Evolutionary conservation across 75 land plant genomes (phyloP).

Genomic region (Pinus albicaulis): DNA sequence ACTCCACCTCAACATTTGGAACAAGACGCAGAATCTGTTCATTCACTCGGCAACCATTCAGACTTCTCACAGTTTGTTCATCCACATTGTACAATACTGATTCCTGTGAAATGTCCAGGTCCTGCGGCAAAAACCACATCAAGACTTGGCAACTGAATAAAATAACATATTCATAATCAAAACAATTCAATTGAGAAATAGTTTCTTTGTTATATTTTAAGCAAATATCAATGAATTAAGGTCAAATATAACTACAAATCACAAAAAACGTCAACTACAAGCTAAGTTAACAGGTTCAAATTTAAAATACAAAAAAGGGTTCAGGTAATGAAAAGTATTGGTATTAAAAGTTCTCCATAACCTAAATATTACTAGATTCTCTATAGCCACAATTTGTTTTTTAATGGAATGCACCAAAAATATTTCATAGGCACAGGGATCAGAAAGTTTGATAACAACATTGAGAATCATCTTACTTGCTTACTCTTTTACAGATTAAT

Average conservation of each 20-base stretch:
- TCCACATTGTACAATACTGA: conserved; percentile 79
- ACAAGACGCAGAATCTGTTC: conserved; percentile 94
- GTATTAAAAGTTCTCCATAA: too few relatives aligned
- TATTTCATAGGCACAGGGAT: too few relatives aligned
- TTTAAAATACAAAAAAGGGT: too few relatives aligned
- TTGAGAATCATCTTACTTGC: too few relatives aligned
- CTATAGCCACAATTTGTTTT: too few relatives aligned
- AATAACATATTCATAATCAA: not conserved
- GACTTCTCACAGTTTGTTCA: conserved; percentile 88
- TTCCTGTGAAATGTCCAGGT: conserved; percentile 87
- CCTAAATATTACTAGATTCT: too few relatives aligned
- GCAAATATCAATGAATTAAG: not conserved
- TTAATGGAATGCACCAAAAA: too few relatives aligned
- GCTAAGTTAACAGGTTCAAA: too few relatives aligned
- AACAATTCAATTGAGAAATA: not conserved
- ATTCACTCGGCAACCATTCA: conserved; percentile 97
- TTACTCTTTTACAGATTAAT: too few relatives aligned
- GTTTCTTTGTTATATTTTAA: not conserved
- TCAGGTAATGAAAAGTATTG: too few relatives aligned
- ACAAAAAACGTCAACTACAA: too few relatives aligned
- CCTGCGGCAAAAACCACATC: conserved; percentile 43
- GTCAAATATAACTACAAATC: not conserved
- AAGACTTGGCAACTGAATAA: not conserved
- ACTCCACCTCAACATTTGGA: conserved; percentile 81
- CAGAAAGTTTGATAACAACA: too few relatives aligned